A percentile compares a stretch with the other conserved stretches of the same genome.
phyloP scores from a whole-genome alignment of 257 asterid species.

The Voacanga thouarsii region DNA sequence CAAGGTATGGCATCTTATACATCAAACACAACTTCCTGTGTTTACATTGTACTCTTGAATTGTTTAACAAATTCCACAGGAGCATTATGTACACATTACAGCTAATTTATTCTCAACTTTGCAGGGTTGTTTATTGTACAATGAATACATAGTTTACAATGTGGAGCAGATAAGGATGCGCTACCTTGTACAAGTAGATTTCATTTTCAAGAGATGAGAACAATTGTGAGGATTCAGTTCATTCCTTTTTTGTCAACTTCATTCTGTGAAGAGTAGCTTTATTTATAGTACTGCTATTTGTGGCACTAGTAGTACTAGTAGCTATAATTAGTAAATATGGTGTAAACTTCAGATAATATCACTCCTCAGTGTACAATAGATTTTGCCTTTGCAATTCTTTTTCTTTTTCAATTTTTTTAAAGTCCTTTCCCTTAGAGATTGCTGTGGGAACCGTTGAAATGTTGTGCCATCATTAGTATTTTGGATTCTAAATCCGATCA shows the following conservation, averaged over 20 bases:
- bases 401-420: too few relatives aligned
- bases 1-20: constrained; percentile 32
- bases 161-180: constrained; percentile 91
- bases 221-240: background rate
- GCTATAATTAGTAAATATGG: background rate
- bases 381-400: too few relatives aligned
- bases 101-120: background rate
- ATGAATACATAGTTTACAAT: constrained; percentile 86
- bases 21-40: too few relatives aligned
- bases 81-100: background rate
- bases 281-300: too few relatives aligned
- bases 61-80: background rate
- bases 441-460: too few relatives aligned
- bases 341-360: too few relatives aligned
- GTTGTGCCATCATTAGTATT: too few relatives aligned
- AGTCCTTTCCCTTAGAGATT: too few relatives aligned
- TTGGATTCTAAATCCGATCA: too few relatives aligned
- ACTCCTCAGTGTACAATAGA: too few relatives aligned
- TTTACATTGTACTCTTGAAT: too few relatives aligned
- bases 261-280: background rate
- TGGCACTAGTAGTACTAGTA: too few relatives aligned
- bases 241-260: background rate
- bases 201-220: constrained; percentile 44
- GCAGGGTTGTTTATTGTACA: constrained; percentile 72
- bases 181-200: constrained; percentile 74